Evolutionary conservation across 2,329 filamentous ascomycete genomes (phyloP).

Genomic region (Cyphellophora europaea): DNA sequence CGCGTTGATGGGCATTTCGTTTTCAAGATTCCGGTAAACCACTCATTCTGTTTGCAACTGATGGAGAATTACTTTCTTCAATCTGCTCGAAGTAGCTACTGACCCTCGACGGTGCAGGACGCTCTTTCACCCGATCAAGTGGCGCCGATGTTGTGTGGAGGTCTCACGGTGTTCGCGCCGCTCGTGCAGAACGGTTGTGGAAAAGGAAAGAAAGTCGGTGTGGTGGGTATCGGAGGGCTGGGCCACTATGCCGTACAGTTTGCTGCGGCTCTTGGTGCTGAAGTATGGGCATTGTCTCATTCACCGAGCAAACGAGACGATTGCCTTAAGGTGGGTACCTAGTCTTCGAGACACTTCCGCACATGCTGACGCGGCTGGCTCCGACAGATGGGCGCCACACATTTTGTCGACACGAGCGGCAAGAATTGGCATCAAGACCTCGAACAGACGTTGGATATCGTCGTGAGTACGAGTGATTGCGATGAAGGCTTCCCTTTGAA

Average conservation of each 20-base stretch:
- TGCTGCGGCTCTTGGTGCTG: conserved; percentile 55
- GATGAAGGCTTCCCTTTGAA: no score
- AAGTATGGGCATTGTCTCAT: conserved; percentile 52
- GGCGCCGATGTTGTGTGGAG: conserved; percentile 11
- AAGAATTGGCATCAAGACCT: no score
- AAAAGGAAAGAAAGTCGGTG: conserved; percentile 38
- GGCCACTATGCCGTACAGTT: conserved; percentile 63
- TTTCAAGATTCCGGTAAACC: conserved; percentile 25
- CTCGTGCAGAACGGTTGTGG: conserved; percentile 38
- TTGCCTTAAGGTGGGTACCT: conserved; percentile 47
- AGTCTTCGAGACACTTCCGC: no score
- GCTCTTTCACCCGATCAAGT: conserved; percentile 8
- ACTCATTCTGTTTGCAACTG: no score
- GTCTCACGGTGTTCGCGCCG: conserved; percentile 10
- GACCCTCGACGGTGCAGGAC: no score
- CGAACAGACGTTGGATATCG: no score
- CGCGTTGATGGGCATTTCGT: conserved; percentile 65
- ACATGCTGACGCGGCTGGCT: no score
- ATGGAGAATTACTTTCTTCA: no score
- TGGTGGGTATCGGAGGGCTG: conserved; percentile 47
- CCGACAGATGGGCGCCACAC: conserved; percentile 49
- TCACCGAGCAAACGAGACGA: conserved; percentile 49
- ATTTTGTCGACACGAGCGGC: conserved; percentile 48
- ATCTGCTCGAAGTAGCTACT: no score
- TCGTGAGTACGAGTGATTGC: no score